Evolutionary conservation across 768 basidiomycete genomes (phyloP), one percentile per base, ranked within the genome.

Genomic region (Mycena belliarum): DNA sequence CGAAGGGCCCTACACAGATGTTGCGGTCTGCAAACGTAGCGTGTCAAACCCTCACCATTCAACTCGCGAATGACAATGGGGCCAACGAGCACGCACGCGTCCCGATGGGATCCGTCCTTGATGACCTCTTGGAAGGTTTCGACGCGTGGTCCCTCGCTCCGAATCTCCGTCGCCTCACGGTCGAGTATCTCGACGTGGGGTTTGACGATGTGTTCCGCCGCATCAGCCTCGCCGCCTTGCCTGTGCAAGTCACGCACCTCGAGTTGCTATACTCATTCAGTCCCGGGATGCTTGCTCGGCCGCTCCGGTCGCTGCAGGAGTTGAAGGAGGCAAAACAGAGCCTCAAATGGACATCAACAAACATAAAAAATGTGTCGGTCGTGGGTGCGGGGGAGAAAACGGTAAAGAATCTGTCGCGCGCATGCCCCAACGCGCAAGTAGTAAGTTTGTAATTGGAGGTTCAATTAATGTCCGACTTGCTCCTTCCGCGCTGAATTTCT

Each of bases 131-230:
- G 4, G 57, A 53, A 16, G 16, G 25, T 11, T 9, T 59, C 1
- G 51, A 59, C 28, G 51, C 29, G 35, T 40, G 29, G 38, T 23
- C 28, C 16, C 23, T 53, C 28, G 44, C 49, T 4, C 57, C 57
- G 21, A 52, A 52, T 25, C 51, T 59, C 29, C 50, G 46, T 29
- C 51, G 45, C 48, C 52, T 59, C 40, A 25, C 24, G 26, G 26
- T 59, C 37, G 51, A 59, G 14, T 59, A 59, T 18, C 20, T 59
- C 23, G 46, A 59, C 24, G 38, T 45, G 14, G 32, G n/a, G 18
- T 59, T 52, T 44, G 45, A 49, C 38, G 57, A 59, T 33, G 23
- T 53, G 6, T 59, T 59, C 46, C 35, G 21, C n/a, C 50, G 57
- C 26, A 20, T 4, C 5, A 24, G 44, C 7, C 35, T 52, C 23